Evolutionary conservation across 2,329 filamentous ascomycete species (phyloP).

Genomic region (Fonsecaea erecta): DNA sequence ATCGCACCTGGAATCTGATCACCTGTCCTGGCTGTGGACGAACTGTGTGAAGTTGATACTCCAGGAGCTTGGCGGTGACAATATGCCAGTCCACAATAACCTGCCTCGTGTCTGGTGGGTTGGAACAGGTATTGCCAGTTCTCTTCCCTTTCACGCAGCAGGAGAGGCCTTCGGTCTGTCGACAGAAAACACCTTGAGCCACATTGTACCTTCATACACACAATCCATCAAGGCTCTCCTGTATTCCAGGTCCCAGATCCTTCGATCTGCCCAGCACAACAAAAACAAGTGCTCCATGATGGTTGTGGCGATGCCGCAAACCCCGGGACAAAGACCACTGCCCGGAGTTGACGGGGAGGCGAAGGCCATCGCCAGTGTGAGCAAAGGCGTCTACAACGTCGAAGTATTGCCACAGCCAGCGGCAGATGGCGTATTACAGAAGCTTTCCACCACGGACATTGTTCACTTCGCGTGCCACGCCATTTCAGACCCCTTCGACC

Average conservation of each 20-base stretch:
- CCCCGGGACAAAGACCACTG: neutral
- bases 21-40: neutral
- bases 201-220: neutral
- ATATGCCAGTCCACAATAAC: neutral
- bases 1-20: too few relatives aligned
- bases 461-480: neutral
- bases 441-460: neutral
- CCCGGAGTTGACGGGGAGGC: neutral
- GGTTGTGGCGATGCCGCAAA: neutral
- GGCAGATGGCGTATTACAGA: neutral
- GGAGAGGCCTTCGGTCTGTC: neutral
- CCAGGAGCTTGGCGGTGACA: neutral
- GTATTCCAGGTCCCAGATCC: neutral
- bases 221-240: neutral
- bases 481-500: neutral
- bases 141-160: neutral
- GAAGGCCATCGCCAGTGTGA: neutral
- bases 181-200: neutral
- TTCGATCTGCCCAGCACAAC: neutral
- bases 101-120: neutral
- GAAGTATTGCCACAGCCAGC: neutral
- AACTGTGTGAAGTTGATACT: neutral
- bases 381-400: neutral
- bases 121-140: neutral
- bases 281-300: neutral